A percentile compares a stretch with the other conserved stretches of the same genome.
phyloP scores from a whole-genome alignment of 371 early-diverging fungal genomes.

The Mortierella sp. region DNA sequence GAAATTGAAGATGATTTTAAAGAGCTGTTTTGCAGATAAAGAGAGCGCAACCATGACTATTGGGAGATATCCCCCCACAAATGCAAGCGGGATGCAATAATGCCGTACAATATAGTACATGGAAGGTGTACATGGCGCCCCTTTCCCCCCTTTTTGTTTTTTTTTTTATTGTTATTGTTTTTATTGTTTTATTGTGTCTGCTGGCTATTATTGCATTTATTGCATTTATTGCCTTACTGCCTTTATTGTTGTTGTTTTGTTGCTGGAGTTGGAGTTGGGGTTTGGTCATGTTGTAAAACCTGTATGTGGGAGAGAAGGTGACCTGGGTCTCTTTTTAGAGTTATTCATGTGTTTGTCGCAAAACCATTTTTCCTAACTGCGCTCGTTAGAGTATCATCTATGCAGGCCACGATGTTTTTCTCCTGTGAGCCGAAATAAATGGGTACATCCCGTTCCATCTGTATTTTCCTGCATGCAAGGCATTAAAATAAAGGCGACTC shows the following conservation, averaged over 20 bases:
- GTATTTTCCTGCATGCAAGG: no score
- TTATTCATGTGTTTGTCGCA: conserved; percentile 31
- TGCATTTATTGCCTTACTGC: no score
- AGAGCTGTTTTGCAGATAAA: no score
- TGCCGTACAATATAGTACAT: background rate
- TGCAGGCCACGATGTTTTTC: background rate
- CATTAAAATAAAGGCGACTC: no score
- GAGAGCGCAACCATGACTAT: background rate
- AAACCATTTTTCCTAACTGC: background rate
- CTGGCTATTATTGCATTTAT: no score
- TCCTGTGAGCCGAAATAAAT: background rate
- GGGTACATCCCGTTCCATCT: no score
- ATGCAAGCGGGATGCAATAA: background rate
- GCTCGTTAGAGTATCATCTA: background rate
- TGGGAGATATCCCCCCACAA: background rate
- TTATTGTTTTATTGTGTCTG: no score
- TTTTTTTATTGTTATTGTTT: no score
- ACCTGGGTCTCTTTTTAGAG: conserved; percentile 7
- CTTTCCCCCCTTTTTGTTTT: no score
- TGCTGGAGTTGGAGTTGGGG: no score
- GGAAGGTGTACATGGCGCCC: background rate
- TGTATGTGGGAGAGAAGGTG: background rate
- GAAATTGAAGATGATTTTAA: background rate
- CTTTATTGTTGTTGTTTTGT: no score
- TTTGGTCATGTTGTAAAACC: no score